Evolutionary conservation across 768 basidiomycete genomes (phyloP), one percentile per base, ranked within the genome.

Genomic region (Jaapia argillacea): DNA sequence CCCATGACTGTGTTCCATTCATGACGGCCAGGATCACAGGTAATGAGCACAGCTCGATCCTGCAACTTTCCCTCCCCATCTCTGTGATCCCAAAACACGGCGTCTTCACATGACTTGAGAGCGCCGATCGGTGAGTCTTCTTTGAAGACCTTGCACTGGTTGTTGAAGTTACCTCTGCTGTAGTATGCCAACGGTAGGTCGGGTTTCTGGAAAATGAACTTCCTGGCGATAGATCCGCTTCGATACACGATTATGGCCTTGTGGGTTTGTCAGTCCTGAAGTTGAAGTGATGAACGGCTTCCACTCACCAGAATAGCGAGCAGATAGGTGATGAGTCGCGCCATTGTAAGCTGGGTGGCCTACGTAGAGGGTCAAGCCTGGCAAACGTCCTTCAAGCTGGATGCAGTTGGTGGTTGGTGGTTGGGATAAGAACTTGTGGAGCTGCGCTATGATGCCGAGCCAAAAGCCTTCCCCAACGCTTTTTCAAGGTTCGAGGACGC

Each of bases 1-100:
- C 85, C 85, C 77, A 82, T 77, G 37, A 76, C 84, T 5, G 83
- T 85, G 54, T 87, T 87, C 85, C 85, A 87, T 22, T 66, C 57
- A 48, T 69, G 69, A 59, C 67, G 69, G 41, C 58, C 64, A 2
- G 73, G 64, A 53, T 82, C 79, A 49, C 79, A 82, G 21, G 59
- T 59, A 21, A 66, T 40, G 1, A 71, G 53, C 5, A 83, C 58
- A 22, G 66, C 61, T 42, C 74, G 72, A 43, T 70, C 56, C n/a
- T 59, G 49, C 23, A 71, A 54, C 4, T 56, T 54, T 20, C 67
- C 72, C 4, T 55, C 37, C 3, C 47, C 50, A 48, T 72, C 69
- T 40, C 61, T 60, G n/a, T 70, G 55, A 45, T 82, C 78, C 82
- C 82, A 85, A 46, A 79, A 75, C 2, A 64, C 59, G 24, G 66